Evolutionary conservation across 2,329 filamentous ascomycete genomes (phyloP).

Genomic region (Parascedosporium putredinis): DNA sequence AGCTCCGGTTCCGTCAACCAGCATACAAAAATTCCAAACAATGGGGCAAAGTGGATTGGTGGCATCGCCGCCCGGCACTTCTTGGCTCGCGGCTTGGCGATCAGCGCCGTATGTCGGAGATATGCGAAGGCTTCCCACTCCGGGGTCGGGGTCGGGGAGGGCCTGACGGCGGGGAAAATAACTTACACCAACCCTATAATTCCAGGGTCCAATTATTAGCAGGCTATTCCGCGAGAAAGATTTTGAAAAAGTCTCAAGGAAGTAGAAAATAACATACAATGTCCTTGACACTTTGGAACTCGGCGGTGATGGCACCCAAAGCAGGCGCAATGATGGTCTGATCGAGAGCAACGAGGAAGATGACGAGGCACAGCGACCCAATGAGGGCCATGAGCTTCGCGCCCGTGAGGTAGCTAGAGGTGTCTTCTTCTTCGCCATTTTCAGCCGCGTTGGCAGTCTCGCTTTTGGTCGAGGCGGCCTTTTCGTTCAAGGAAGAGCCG

Average conservation of each 20-base stretch:
- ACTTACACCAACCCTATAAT: slow-evolving; percentile 10
- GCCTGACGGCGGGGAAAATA: no score
- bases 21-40: no score
- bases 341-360: slow-evolving; percentile 40
- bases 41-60: no score
- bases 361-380: slow-evolving; percentile 30
- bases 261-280: slow-evolving; percentile 22
- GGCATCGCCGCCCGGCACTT: neutral
- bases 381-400: slow-evolving; percentile 31
- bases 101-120: slow-evolving; percentile 15
- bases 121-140: slow-evolving; percentile 8
- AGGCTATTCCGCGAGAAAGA: neutral
- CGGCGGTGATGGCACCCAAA: slow-evolving; percentile 37
- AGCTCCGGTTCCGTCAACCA: no score
- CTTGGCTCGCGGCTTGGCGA: neutral
- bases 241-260: slow-evolving; percentile 1
- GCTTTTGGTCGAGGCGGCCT: neutral
- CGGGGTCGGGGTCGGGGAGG: neutral
- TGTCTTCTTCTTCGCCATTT: slow-evolving; percentile 13
- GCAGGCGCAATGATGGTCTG: slow-evolving; percentile 43
- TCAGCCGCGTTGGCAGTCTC: neutral
- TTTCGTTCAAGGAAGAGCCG: neutral
- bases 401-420: slow-evolving; percentile 28
- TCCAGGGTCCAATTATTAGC: neutral
- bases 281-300: slow-evolving; percentile 33